A percentile compares a stretch with the other conserved stretches of the same genome.
These are phyloP conservation scores for Nemania sp. DNA, from an alignment of 2,329 filamentous ascomycete genomes.

Conservation along the genomic window DNA sequence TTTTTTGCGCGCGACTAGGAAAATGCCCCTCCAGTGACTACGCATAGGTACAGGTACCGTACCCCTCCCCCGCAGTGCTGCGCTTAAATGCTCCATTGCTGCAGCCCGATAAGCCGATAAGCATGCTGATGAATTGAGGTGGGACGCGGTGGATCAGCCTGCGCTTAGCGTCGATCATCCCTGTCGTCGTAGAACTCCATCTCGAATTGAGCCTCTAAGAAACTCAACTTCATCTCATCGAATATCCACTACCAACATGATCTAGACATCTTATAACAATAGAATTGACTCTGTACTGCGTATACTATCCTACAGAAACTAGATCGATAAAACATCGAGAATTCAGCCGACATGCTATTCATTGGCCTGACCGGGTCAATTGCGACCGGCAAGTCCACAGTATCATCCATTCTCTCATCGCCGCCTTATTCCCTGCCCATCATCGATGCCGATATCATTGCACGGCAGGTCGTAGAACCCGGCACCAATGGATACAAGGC, in stretches of 20 bases:
- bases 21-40: constrained; percentile 45
- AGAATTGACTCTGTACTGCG: not conserved
- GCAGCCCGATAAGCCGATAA: constrained; percentile 42
- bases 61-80: constrained; percentile 49
- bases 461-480: constrained; percentile 93
- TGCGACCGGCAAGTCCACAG: constrained; percentile 97
- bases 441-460: constrained; percentile 92
- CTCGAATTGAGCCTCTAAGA: constrained; percentile 36
- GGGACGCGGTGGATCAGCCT: not conserved
- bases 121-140: constrained; percentile 3
- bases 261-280: constrained; percentile 2
- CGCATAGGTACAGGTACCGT: constrained; percentile 30
- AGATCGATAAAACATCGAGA: not conserved
- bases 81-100: constrained; percentile 9
- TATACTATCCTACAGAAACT: not conserved
- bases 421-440: constrained; percentile 88
- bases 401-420: constrained; percentile 82
- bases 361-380: constrained; percentile 97
- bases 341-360: constrained; percentile 78
- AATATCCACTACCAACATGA: constrained; percentile 6
- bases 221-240: constrained; percentile 24
- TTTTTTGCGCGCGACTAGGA: constrained; percentile 30
- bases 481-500: constrained; percentile 85
- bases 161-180: constrained; percentile 17
- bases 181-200: constrained; percentile 23